Percentiles rank a stretch among this genome's conserved stretches.
Conservation (phyloP, 129 eudicot species). For the Tagetes patula region DNA sequence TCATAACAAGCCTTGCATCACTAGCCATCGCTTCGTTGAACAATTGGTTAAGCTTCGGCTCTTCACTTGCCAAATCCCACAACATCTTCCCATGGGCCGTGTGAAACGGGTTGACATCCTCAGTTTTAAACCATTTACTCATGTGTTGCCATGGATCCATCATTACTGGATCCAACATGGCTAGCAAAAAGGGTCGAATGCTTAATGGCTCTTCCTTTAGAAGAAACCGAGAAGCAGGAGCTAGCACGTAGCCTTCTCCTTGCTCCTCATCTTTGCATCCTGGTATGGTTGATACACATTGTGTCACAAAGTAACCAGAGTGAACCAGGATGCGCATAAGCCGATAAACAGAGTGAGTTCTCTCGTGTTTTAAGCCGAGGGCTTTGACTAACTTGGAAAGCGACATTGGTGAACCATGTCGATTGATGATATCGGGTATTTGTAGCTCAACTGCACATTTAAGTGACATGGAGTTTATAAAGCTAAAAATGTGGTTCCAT, state of each 20-base stretch:
- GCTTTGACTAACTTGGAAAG: constrained; percentile 7
- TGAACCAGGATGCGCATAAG: constrained; percentile 9
- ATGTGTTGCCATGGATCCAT: constrained; percentile 24
- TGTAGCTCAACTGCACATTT: constrained; percentile 2
- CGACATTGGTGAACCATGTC: constrained; percentile 13
- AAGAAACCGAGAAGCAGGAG: constrained; percentile 33
- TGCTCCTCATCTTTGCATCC: neutral
- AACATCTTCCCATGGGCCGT: constrained; percentile 12
- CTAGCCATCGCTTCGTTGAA: constrained; percentile 26
- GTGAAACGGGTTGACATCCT: constrained; percentile 5
- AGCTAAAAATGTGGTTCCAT: constrained; percentile 4
- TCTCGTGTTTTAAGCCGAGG: neutral
- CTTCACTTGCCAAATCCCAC: constrained; percentile 10
- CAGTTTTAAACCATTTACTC: constrained; percentile 25
- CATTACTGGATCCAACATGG: constrained; percentile 11
- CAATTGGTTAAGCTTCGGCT: constrained; percentile 2
- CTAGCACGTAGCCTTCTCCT: constrained; percentile 19
- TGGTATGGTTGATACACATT: neutral
- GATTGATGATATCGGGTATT: constrained; percentile 8
- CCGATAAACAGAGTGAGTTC: neutral
- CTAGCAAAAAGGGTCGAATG: constrained; percentile 16
- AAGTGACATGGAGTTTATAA: constrained; percentile 11
- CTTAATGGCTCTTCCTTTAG: constrained; percentile 25
- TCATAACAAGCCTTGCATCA: constrained; percentile 26
- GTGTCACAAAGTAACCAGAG: constrained; percentile 17